These are phyloP conservation scores for Salix arbutifolia DNA, from an alignment of 345 rosid species.

Conservation along the genomic window DNA sequence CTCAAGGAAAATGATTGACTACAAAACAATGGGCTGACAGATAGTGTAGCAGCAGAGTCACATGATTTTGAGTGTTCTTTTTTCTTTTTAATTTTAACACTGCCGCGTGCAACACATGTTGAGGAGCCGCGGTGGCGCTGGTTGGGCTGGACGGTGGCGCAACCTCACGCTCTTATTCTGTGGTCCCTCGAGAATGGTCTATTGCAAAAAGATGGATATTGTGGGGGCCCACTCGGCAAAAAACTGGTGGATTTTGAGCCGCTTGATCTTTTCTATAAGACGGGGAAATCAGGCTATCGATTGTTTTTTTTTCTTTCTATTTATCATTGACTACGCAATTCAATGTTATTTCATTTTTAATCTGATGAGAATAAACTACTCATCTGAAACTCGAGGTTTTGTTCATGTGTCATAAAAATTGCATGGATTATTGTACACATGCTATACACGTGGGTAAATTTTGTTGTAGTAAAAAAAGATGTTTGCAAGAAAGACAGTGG, in stretches of 20 bases:
- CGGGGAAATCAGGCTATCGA: not conserved
- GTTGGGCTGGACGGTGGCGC: conserved; percentile 13
- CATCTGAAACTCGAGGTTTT: too few relatives aligned
- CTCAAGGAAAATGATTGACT: not conserved
- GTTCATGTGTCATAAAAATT: too few relatives aligned
- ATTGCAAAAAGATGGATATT: not conserved
- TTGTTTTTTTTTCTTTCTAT: not conserved
- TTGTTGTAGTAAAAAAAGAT: too few relatives aligned
- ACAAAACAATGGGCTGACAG: conserved; percentile 25
- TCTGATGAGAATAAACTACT: too few relatives aligned
- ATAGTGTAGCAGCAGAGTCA: too few relatives aligned
- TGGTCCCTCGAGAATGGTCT: conserved; percentile 1
- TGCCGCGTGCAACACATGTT: not conserved
- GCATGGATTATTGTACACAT: too few relatives aligned
- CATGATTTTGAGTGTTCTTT: not conserved
- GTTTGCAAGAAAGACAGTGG: too few relatives aligned
- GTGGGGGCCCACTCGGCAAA: not conserved
- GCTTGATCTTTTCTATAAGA: not conserved
- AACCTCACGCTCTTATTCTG: conserved; percentile 9
- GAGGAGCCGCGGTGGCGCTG: not conserved
- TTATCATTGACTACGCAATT: not conserved
- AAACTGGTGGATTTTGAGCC: not conserved
- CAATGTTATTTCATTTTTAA: not conserved
- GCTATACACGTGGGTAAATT: too few relatives aligned
- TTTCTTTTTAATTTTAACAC: not conserved